These are phyloP conservation scores for Periconia digitata DNA, from an alignment of 2,329 filamentous ascomycete genomes.

Conservation along the genomic window DNA sequence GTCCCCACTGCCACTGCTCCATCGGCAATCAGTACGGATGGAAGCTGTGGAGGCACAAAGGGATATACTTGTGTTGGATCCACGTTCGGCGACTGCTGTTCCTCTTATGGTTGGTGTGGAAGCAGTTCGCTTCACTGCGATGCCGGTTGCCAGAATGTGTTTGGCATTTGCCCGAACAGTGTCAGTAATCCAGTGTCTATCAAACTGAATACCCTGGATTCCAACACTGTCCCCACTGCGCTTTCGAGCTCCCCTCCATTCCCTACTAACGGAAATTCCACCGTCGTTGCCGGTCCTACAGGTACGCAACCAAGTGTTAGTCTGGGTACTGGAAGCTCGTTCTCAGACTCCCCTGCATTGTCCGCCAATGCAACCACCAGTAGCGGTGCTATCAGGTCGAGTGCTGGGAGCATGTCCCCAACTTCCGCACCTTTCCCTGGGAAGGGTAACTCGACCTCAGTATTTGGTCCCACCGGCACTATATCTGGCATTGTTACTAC, in stretches of 20 bases:
- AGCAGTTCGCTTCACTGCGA: slow-evolving; percentile 7
- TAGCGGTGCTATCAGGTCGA: background rate
- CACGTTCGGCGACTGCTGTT: slow-evolving; percentile 16
- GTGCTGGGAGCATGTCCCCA: background rate
- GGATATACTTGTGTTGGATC: slow-evolving; percentile 18
- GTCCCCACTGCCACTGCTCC: background rate
- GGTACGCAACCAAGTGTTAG: background rate
- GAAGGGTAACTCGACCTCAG: background rate
- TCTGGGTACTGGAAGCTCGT: slow-evolving; percentile 1
- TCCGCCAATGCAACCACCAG: background rate
- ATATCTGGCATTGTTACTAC: background rate
- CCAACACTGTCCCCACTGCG: background rate
- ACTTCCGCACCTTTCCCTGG: background rate
- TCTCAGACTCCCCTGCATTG: background rate
- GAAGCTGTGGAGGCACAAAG: background rate
- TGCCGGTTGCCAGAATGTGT: slow-evolving; percentile 9
- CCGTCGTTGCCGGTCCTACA: background rate
- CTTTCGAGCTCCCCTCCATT: background rate
- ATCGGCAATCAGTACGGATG: background rate
- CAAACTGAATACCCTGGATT: too few species aligned
- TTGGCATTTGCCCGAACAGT: slow-evolving; percentile 7
- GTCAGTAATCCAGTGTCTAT: too few species aligned
- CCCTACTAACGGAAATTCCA: background rate
- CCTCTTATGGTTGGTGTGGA: slow-evolving; percentile 18
- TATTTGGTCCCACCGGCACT: background rate